These are phyloP conservation scores for Gastrolobium villosum DNA, from an alignment of 306 rosid species.

Conservation along the genomic window DNA sequence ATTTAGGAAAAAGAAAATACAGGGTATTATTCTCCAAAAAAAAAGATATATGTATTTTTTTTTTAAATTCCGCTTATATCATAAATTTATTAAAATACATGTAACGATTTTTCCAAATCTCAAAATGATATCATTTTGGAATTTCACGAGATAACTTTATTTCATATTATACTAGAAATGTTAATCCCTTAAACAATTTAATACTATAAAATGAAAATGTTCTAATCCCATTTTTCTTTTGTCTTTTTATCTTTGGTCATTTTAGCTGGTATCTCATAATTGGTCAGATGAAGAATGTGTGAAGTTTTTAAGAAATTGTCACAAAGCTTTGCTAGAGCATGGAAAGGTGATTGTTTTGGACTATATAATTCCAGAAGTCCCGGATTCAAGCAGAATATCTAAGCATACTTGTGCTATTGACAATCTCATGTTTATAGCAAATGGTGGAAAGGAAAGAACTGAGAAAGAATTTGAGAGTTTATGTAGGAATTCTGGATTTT, in stretches of 20 bases:
- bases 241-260: neutral
- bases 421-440: neutral
- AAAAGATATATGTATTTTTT: too few species aligned
- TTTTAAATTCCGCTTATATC: too few species aligned
- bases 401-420: neutral
- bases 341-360: slow-evolving; percentile 37
- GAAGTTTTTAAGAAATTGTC: slow-evolving; percentile 20
- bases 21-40: too few species aligned
- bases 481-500: slow-evolving; percentile 23
- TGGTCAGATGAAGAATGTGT: slow-evolving; percentile 35
- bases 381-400: neutral
- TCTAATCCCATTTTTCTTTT: neutral
- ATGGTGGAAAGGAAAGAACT: slow-evolving; percentile 27
- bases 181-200: too few species aligned
- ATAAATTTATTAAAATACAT: too few species aligned
- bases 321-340: slow-evolving; percentile 16
- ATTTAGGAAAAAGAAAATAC: too few species aligned
- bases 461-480: slow-evolving; percentile 10
- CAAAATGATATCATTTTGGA: too few species aligned
- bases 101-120: too few species aligned
- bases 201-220: neutral
- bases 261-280: slow-evolving; percentile 12
- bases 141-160: too few species aligned
- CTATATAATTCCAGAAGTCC: neutral
- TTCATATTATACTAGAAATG: too few species aligned